Evolutionary conservation across 306 rosid species (phyloP).

Genomic region (Vachellia pachyceras): DNA sequence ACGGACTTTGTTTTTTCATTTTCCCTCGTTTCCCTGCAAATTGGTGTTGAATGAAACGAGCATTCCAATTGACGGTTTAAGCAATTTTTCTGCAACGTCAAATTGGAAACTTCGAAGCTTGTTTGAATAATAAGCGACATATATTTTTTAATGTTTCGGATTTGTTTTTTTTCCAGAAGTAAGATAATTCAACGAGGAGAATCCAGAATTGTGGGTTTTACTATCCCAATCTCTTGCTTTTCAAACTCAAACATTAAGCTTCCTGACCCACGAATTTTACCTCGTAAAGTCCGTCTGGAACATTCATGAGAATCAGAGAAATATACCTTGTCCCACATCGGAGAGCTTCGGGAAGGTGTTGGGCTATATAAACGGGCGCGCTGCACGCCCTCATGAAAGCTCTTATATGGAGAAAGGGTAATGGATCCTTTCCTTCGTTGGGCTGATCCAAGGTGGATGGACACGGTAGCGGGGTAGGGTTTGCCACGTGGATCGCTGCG

Average conservation of each 20-base stretch:
- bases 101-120: not conserved
- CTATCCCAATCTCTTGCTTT: not conserved
- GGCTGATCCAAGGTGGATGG: too few relatives aligned
- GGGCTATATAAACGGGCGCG: too few relatives aligned
- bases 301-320: slow-evolving; percentile 14
- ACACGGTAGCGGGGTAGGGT: too few relatives aligned
- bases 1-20: too few relatives aligned
- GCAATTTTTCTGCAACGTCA: not conserved
- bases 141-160: not conserved
- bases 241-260: not conserved
- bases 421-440: too few relatives aligned
- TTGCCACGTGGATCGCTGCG: too few relatives aligned
- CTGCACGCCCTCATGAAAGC: too few relatives aligned
- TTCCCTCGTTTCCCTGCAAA: too few relatives aligned
- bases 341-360: too few relatives aligned
- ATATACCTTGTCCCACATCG: too few relatives aligned
- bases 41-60: not conserved
- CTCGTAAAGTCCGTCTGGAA: not conserved
- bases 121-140: not conserved
- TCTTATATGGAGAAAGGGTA: too few relatives aligned
- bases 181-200: not conserved
- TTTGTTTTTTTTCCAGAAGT: not conserved
- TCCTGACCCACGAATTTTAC: not conserved
- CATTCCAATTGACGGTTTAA: not conserved
- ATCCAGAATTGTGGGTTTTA: not conserved